These are phyloP conservation scores for Entoloma clypeatum DNA, from an alignment of 1,284 basidiomycete genomes.

Conservation along the genomic window DNA sequence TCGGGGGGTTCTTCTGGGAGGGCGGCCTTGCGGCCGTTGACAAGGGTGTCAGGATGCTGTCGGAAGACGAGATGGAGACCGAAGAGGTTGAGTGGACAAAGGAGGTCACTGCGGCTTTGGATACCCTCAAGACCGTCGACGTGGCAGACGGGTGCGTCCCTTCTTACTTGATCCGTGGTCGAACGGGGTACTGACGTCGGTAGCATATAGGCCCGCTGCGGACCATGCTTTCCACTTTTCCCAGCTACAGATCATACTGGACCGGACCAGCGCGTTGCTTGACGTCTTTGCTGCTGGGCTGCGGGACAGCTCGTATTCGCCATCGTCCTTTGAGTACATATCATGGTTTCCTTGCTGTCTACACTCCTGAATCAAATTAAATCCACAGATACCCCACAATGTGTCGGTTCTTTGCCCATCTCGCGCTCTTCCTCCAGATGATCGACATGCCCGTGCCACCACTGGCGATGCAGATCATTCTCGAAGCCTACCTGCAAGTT, in stretches of 20 bases:
- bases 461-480: conserved; percentile 73
- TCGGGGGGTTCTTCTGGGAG: conserved; percentile 67
- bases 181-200: background rate
- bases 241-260: conserved; percentile 84
- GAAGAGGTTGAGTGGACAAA: conserved; percentile 62
- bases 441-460: conserved; percentile 75
- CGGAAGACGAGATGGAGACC: conserved; percentile 35
- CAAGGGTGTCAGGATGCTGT: conserved; percentile 29
- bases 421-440: conserved; percentile 88
- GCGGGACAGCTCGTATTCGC: conserved; percentile 44
- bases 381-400: conserved; percentile 56
- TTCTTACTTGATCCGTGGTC: conserved; percentile 8
- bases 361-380: conserved; percentile 2
- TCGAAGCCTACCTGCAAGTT: conserved; percentile 87
- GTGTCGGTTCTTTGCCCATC: conserved; percentile 91
- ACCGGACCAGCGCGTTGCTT: conserved; percentile 64
- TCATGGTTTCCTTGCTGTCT: conserved; percentile 3
- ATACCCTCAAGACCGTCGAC: conserved; percentile 46
- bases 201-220: conserved; percentile 52
- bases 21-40: conserved; percentile 42
- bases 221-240: conserved; percentile 84
- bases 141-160: conserved; percentile 57
- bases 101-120: conserved; percentile 52
- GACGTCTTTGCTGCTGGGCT: conserved; percentile 71
- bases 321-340: conserved; percentile 60